phyloP scores from a whole-genome alignment of 768 basidiomycete genomes.

The Naganishia onofrii region DNA sequence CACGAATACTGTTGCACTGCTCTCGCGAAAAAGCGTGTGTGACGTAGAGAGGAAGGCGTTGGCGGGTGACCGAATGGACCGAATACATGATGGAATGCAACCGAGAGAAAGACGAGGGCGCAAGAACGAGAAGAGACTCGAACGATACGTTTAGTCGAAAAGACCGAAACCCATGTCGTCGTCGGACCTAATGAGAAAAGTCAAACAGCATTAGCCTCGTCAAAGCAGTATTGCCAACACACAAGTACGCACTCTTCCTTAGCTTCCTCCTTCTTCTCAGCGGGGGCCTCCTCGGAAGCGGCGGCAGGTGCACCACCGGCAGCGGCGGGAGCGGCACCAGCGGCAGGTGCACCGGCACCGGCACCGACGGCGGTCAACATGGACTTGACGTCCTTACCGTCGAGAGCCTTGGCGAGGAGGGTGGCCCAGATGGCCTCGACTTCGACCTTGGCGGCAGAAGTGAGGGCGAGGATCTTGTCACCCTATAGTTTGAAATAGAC shows the following conservation, averaged over 20 bases:
- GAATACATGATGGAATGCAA: conserved; percentile 2
- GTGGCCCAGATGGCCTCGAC: conserved; percentile 96
- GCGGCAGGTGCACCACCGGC: conserved; percentile 62
- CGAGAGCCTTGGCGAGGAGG: conserved; percentile 94
- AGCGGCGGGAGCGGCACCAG: conserved; percentile 59
- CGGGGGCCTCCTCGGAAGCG: conserved; percentile 62
- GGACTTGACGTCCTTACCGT: conserved; percentile 96
- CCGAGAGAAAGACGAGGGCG: background rate
- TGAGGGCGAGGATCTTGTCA: conserved; percentile 86
- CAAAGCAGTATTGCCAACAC: background rate
- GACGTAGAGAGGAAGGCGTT: background rate
- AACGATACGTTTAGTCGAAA: conserved; percentile 44
- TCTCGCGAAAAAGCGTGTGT: no score
- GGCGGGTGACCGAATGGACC: background rate
- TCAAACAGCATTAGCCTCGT: background rate
- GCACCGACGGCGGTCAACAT: conserved; percentile 91
- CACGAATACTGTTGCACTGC: conserved; percentile 1
- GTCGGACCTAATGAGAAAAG: conserved; percentile 16
- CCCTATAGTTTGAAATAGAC: conserved; percentile 57
- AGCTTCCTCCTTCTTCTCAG: conserved; percentile 60
- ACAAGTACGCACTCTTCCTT: conserved; percentile 47
- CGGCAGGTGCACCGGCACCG: conserved; percentile 81
- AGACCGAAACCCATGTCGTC: conserved; percentile 45
- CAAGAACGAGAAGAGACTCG: conserved; percentile 9
- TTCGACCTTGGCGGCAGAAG: conserved; percentile 75